A percentile compares a stretch with the other conserved stretches of the same genome.
phyloP scores from a whole-genome alignment of 345 rosid species.

The Populus pruinosa region DNA sequence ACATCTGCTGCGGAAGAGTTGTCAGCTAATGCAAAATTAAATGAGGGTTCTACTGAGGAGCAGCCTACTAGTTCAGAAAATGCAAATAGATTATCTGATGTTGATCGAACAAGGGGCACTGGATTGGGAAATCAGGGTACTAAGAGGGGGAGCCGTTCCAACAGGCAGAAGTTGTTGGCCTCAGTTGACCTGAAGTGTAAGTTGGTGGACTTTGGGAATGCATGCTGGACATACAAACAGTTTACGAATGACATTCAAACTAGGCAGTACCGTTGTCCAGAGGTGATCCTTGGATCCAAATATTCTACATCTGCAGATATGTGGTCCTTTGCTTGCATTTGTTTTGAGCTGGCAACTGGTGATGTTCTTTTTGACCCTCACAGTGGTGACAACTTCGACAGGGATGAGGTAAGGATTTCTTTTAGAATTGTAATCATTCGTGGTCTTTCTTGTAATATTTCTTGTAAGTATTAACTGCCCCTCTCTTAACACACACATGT shows the following conservation, averaged over 20 bases:
- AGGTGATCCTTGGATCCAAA: slow-evolving; percentile 72
- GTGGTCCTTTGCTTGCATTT: slow-evolving; percentile 78
- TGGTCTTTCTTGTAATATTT: not conserved
- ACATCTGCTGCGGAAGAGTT: slow-evolving; percentile 35
- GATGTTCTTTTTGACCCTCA: slow-evolving; percentile 77
- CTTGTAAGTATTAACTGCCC: not conserved
- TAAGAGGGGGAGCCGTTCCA: slow-evolving; percentile 49
- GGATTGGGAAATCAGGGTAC: slow-evolving; percentile 25
- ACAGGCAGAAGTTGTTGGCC: slow-evolving; percentile 44
- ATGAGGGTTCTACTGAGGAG: slow-evolving; percentile 33
- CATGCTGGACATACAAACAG: slow-evolving; percentile 80
- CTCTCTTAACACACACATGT: not conserved
- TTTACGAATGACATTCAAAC: slow-evolving; percentile 74
- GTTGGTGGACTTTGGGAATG: slow-evolving; percentile 77
- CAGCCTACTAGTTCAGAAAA: slow-evolving; percentile 31
- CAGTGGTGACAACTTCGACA: slow-evolving; percentile 62
- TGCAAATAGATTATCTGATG: slow-evolving; percentile 32
- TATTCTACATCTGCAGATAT: slow-evolving; percentile 75
- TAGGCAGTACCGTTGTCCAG: slow-evolving; percentile 73
- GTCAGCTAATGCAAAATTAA: slow-evolving; percentile 21
- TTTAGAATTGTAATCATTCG: slow-evolving; percentile 1
- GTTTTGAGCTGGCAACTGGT: slow-evolving; percentile 77
- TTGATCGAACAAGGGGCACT: slow-evolving; percentile 36
- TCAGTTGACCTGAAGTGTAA: slow-evolving; percentile 58
- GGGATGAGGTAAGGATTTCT: slow-evolving; percentile 59